A percentile compares a stretch with the other conserved stretches of the same genome.
Conservation (phyloP, 2,329 filamentous ascomycete genomes). For the Trichothecium roseum region DNA sequence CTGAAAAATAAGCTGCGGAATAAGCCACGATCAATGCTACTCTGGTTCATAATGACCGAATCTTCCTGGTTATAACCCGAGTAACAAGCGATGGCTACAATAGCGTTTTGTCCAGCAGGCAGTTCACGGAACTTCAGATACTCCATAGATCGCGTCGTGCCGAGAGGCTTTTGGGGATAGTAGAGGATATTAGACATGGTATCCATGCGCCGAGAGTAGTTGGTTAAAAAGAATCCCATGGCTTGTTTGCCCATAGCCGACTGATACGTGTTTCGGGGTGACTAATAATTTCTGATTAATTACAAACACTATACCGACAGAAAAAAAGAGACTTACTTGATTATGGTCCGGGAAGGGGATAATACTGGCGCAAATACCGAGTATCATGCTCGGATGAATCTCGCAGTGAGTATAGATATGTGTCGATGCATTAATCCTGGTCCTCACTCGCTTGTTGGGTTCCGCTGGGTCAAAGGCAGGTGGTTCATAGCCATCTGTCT, state of each 20-base stretch:
- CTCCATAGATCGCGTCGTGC: constrained; percentile 95
- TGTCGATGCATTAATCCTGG: constrained; percentile 74
- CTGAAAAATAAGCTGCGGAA: constrained; percentile 98
- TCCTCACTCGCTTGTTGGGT: constrained; percentile 78
- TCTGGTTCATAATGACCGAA: constrained; percentile 99
- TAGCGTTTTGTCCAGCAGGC: constrained; percentile 93
- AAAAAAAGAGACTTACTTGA: constrained; percentile 42
- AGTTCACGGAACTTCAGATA: constrained; percentile 97
- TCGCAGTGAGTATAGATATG: constrained; percentile 97
- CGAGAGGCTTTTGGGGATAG: constrained; percentile 95
- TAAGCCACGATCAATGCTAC: constrained; percentile 91
- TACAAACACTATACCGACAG: background rate
- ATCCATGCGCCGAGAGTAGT: constrained; percentile 95
- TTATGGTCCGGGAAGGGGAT: constrained; percentile 99
- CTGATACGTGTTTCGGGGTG: constrained; percentile 97
- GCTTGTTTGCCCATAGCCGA: constrained; percentile 99
- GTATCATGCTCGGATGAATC: constrained; percentile 97
- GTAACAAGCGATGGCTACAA: constrained; percentile 95
- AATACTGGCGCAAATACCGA: constrained; percentile 97
- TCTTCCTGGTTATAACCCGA: constrained; percentile 99
- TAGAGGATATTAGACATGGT: constrained; percentile 99
- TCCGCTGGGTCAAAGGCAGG: constrained; percentile 50
- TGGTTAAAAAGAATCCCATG: constrained; percentile 98
- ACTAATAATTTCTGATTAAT: constrained; percentile 42
- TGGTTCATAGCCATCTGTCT: constrained; percentile 19